Conservation (phyloP, 225 moss, liverwort and hornwort genomes). For the Ulota crispa region DNA sequence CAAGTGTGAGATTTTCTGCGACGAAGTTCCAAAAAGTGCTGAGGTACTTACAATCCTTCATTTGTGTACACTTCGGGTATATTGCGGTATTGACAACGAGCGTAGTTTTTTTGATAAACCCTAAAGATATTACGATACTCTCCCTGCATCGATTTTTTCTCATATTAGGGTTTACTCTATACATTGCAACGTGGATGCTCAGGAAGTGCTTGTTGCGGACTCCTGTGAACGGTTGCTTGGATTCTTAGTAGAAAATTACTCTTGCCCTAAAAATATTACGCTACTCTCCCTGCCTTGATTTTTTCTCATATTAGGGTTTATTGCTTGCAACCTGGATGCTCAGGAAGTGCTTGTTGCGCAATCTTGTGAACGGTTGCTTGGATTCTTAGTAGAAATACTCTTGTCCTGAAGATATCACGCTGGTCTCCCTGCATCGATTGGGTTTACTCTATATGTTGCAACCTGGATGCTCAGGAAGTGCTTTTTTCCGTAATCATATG, state of each 20-base stretch:
- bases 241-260: not conserved
- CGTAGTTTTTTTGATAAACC: not conserved
- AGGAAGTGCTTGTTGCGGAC: not conserved
- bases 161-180: not conserved
- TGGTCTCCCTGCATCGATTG: not conserved
- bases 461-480: not conserved
- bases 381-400: not conserved
- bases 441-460: not conserved
- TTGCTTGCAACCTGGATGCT: not conserved
- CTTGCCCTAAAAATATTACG: not conserved
- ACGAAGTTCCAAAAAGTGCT: constrained; percentile 94
- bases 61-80: not conserved
- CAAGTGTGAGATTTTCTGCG: constrained; percentile 95
- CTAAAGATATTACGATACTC: too few species aligned
- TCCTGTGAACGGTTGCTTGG: not conserved
- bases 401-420: not conserved
- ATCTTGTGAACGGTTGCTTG: not conserved
- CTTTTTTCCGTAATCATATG: too few species aligned
- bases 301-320: not conserved
- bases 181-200: not conserved
- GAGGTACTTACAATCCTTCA: constrained; percentile 49
- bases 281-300: not conserved
- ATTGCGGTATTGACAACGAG: not conserved
- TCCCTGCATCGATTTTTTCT: not conserved
- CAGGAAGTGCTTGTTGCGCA: not conserved